phyloP scores from a whole-genome alignment of 2,329 filamentous ascomycete genomes.

The Colletotrichum viniferum region DNA sequence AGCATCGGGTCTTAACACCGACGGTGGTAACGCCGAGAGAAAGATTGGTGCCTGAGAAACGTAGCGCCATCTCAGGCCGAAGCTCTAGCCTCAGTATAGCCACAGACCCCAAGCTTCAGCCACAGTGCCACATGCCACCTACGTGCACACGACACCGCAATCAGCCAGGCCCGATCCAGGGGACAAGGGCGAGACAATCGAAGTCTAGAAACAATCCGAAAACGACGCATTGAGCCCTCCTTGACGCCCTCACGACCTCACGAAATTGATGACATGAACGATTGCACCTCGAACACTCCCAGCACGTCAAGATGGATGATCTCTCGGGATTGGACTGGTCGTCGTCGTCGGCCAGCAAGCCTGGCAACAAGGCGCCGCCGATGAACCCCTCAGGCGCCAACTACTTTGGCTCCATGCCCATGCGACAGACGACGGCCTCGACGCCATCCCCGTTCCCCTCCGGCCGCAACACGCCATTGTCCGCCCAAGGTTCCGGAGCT shows the following conservation, averaged over 20 bases:
- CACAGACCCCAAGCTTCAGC: slow-evolving; percentile 5
- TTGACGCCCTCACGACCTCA: slow-evolving; percentile 19
- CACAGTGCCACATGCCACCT: slow-evolving; percentile 18
- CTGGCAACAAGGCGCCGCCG: slow-evolving; percentile 45
- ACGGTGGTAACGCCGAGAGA: background rate
- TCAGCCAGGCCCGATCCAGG: slow-evolving; percentile 7
- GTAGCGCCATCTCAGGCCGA: background rate
- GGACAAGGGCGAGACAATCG: background rate
- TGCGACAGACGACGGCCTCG: slow-evolving; percentile 58
- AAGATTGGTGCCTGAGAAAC: background rate
- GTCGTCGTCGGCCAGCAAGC: slow-evolving; percentile 37
- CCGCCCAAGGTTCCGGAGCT: slow-evolving; percentile 50
- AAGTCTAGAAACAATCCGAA: slow-evolving; percentile 7
- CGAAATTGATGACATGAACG: slow-evolving; percentile 18
- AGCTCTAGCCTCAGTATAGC: background rate
- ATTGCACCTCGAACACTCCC: background rate
- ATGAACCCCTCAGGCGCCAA: slow-evolving; percentile 45
- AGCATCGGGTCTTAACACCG: background rate
- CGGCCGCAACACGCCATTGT: slow-evolving; percentile 61
- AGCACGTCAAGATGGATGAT: slow-evolving; percentile 59
- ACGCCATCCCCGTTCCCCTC: slow-evolving; percentile 61
- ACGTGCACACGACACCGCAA: slow-evolving; percentile 13
- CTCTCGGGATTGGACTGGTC: slow-evolving; percentile 66
- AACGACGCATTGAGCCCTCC: slow-evolving; percentile 16
- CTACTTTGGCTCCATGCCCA: slow-evolving; percentile 54